Evolutionary conservation across 208 protist species (phyloP).

Genomic region (Strigomonas galati): DNA sequence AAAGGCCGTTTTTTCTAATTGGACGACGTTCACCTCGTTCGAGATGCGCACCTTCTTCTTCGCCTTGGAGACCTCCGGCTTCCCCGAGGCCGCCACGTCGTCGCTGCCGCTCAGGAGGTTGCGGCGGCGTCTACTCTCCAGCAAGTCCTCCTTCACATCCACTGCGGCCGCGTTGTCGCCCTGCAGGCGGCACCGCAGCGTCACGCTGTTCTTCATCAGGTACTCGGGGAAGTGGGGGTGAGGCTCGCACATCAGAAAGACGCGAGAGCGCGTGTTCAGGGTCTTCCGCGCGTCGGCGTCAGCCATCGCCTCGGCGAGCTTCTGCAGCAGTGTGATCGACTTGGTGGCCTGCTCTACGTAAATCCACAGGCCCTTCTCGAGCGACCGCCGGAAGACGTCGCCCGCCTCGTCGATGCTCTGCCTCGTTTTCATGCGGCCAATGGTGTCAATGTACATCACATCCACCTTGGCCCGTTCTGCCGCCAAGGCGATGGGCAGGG

Average conservation of each 20-base stretch:
- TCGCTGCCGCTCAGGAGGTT: conserved; percentile 57
- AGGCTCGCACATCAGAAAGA: conserved; percentile 90
- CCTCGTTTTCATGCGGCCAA: conserved; percentile 82
- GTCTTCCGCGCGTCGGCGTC: conserved; percentile 39
- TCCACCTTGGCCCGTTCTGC: conserved; percentile 58
- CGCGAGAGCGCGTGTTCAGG: conserved; percentile 57
- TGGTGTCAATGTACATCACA: conserved; percentile 88
- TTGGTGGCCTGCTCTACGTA: conserved; percentile 89
- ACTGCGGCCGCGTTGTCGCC: conserved; percentile 54
- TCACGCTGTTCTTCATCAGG: conserved; percentile 71
- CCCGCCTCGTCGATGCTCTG: conserved; percentile 75
- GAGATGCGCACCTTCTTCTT: conserved; percentile 82
- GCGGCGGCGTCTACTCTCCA: conserved; percentile 52
- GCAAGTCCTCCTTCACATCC: conserved; percentile 56
- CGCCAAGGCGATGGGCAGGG: conserved; percentile 68
- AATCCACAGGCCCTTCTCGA: conserved; percentile 87
- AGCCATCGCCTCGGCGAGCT: conserved; percentile 70
- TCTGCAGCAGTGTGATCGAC: conserved; percentile 81
- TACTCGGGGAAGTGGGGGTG: conserved; percentile 86
- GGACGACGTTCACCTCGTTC: conserved; percentile 84
- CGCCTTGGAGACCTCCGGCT: conserved; percentile 45
- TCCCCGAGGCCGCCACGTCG: conserved; percentile 5
- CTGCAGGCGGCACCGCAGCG: conserved; percentile 73
- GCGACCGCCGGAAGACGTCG: conserved; percentile 65
- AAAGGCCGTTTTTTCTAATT: conserved; percentile 84